A percentile compares a stretch with the other conserved stretches of the same genome.
These are phyloP conservation scores for Sugiyamaella smithiae DNA, from an alignment of 805 yeast species.

Conservation along the genomic window DNA sequence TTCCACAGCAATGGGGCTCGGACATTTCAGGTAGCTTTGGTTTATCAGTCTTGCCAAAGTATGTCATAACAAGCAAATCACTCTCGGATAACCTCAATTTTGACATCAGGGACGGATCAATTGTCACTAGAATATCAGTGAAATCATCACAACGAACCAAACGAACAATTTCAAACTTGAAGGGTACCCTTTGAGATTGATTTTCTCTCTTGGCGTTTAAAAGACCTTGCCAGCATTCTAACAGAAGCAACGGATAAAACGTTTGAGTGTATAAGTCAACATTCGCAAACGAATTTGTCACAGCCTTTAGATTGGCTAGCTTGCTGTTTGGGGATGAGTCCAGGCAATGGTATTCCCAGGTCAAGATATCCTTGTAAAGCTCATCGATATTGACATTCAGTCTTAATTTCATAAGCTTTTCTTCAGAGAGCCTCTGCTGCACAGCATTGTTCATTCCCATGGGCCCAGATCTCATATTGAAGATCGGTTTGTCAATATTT, in stretches of 20 bases:
- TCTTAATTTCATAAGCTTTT: slow-evolving; percentile 70
- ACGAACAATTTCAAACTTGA: slow-evolving; percentile 69
- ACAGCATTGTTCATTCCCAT: not conserved
- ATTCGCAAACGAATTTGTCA: slow-evolving; percentile 54
- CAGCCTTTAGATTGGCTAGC: slow-evolving; percentile 40
- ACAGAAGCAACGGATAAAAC: slow-evolving; percentile 74
- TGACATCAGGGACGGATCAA: slow-evolving; percentile 49
- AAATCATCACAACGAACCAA: slow-evolving; percentile 82
- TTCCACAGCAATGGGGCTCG: slow-evolving; percentile 65
- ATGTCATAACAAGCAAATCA: slow-evolving; percentile 68
- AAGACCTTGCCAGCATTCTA: slow-evolving; percentile 94
- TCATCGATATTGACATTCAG: slow-evolving; percentile 76
- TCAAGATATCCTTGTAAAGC: slow-evolving; percentile 62
- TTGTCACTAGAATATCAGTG: slow-evolving; percentile 78
- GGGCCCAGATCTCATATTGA: not conserved
- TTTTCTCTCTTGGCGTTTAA: slow-evolving; percentile 65
- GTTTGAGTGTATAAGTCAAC: slow-evolving; percentile 64
- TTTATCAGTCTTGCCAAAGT: slow-evolving; percentile 37
- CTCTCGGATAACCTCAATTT: slow-evolving; percentile 65
- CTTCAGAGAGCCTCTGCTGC: not conserved
- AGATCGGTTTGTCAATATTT: slow-evolving; percentile 16
- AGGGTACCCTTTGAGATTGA: slow-evolving; percentile 50
- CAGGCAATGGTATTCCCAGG: slow-evolving; percentile 68
- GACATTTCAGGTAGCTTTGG: slow-evolving; percentile 20
- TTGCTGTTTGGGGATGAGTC: slow-evolving; percentile 52